These are phyloP conservation scores for Melaleuca quinquenervia DNA, from an alignment of 345 rosid species.

Conservation along the genomic window DNA sequence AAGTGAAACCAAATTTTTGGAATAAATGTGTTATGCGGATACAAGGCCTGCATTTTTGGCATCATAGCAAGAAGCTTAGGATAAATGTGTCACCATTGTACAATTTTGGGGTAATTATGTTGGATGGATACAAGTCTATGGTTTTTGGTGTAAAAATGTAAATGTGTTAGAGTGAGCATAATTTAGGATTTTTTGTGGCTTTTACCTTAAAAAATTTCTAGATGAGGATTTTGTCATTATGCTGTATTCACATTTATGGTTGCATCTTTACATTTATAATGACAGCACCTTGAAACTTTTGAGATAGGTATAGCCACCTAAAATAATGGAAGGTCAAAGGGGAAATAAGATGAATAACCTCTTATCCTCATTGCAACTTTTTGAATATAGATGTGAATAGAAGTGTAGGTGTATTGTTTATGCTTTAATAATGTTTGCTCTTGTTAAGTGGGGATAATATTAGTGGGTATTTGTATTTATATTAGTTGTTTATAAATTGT, in stretches of 20 bases:
- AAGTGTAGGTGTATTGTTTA: not conserved
- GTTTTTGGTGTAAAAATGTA: too few relatives aligned
- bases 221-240: not conserved
- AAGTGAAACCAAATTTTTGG: too few relatives aligned
- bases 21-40: too few relatives aligned
- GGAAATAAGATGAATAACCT: not conserved
- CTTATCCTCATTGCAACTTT: not conserved
- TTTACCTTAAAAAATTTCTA: not conserved
- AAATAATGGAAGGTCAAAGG: not conserved
- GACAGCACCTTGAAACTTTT: not conserved
- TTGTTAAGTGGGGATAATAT: not conserved
- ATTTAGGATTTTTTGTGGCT: too few relatives aligned
- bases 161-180: too few relatives aligned
- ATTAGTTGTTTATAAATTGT: not conserved
- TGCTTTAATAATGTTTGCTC: not conserved
- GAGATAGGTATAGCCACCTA: not conserved
- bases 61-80: too few relatives aligned
- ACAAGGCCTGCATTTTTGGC: too few relatives aligned
- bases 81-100: too few relatives aligned
- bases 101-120: too few relatives aligned
- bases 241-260: not conserved
- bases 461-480: not conserved
- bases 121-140: too few relatives aligned
- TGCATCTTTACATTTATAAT: not conserved
- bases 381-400: not conserved